phyloP scores from a whole-genome alignment of 441 rosid species.

The Croton setiger region DNA sequence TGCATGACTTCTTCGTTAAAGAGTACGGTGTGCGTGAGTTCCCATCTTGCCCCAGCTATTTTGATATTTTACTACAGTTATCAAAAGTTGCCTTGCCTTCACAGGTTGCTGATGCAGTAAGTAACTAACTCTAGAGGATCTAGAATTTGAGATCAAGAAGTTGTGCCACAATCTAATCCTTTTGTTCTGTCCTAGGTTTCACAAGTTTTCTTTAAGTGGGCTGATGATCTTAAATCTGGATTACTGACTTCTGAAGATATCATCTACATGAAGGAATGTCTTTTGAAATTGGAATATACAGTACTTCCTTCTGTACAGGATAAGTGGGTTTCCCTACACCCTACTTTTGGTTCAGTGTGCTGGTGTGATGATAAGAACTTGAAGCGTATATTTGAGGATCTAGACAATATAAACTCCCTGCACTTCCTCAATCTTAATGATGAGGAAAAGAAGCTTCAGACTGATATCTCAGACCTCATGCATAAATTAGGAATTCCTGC shows the following conservation, averaged over 20 bases:
- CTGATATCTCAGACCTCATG: constrained; percentile 53
- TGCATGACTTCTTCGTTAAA: constrained; percentile 74
- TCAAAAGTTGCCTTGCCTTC: constrained; percentile 65
- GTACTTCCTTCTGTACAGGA: constrained; percentile 78
- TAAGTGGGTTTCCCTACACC: constrained; percentile 89
- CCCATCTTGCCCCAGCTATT: constrained; percentile 61
- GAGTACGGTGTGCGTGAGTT: constrained; percentile 66
- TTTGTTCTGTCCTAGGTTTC: constrained; percentile 54
- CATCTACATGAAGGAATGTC: constrained; percentile 51
- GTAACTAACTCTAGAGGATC: constrained; percentile 31
- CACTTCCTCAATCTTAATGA: constrained; percentile 54
- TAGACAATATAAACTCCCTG: constrained; percentile 58
- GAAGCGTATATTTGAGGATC: constrained; percentile 54
- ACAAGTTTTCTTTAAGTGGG: constrained; percentile 74
- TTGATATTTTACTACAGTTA: constrained; percentile 59
- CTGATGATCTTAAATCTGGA: constrained; percentile 63
- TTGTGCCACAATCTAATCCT: constrained; percentile 23
- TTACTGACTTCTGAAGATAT: constrained; percentile 52
- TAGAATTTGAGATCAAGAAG: neutral
- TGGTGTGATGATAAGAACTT: constrained; percentile 80
- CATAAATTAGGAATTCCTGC: constrained; percentile 70
- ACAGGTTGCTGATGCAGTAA: constrained; percentile 66
- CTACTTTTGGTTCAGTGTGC: constrained; percentile 79
- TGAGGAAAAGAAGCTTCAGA: constrained; percentile 52
- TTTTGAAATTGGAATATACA: constrained; percentile 51